Conservation (phyloP, 495 filamentous ascomycete genomes). For the Pyrenula massariospora region DNA sequence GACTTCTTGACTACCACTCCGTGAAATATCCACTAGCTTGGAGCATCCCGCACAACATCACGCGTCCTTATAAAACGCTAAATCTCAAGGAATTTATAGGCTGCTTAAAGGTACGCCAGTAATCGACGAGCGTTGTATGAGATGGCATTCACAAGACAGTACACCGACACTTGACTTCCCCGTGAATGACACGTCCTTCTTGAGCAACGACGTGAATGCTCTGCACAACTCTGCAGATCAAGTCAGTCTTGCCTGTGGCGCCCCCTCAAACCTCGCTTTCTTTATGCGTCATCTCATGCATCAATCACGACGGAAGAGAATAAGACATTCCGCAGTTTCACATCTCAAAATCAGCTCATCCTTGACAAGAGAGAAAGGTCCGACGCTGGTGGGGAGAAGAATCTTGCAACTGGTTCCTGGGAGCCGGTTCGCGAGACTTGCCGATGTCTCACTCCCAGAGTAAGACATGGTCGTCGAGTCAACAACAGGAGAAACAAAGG, state of each 20-base stretch:
- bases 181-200: neutral
- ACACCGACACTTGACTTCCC: too few species aligned
- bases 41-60: too few species aligned
- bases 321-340: neutral
- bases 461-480: conserved; percentile 12
- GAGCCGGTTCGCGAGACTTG: neutral
- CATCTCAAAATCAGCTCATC: too few species aligned
- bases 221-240: neutral
- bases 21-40: neutral
- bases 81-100: too few species aligned
- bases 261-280: neutral
- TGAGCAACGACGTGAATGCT: neutral
- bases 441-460: conserved; percentile 2
- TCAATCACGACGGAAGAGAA: neutral
- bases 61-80: too few species aligned
- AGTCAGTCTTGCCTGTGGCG: neutral
- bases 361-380: neutral
- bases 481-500: conserved; percentile 8
- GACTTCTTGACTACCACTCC: neutral
- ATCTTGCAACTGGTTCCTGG: neutral
- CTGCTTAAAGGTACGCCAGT: too few species aligned
- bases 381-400: neutral
- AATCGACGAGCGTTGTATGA: too few species aligned
- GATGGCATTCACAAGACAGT: too few species aligned
- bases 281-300: neutral